These are phyloP conservation scores for Picea engelmannii DNA, from an alignment of 83 land plant genomes.

Conservation along the genomic window DNA sequence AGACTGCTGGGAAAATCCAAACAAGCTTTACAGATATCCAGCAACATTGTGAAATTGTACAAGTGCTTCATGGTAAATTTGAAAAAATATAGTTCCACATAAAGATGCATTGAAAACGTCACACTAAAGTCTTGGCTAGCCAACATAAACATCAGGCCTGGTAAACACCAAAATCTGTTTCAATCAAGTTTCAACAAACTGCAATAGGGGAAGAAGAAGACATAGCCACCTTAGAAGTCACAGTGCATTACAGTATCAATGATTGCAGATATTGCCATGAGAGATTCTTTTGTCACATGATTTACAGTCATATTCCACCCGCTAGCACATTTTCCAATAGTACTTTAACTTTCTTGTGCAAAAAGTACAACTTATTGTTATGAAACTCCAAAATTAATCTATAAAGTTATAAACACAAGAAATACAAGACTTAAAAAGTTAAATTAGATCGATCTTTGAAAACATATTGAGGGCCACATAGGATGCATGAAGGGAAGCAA, in stretches of 20 bases:
- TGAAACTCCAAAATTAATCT: conserved; percentile 3
- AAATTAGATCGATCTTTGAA: not conserved
- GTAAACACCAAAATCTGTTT: not conserved
- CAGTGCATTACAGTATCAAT: no score
- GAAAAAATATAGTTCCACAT: not conserved
- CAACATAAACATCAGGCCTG: not conserved
- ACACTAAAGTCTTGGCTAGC: not conserved
- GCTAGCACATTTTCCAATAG: not conserved
- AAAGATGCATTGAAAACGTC: not conserved
- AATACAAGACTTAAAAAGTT: not conserved
- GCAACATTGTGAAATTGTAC: not conserved
- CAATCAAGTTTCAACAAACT: not conserved
- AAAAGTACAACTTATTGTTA: not conserved
- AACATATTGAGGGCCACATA: not conserved
- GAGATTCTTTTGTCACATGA: not conserved
- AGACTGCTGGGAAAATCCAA: not conserved
- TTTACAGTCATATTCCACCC: not conserved
- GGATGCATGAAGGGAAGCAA: no score
- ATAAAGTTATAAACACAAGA: conserved; percentile 6
- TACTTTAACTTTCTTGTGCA: conserved; percentile 2
- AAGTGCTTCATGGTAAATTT: not conserved
- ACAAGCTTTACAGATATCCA: not conserved
- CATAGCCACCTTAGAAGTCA: no score
- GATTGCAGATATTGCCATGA: no score
- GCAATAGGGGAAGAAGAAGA: not conserved